Evolutionary conservation across 768 basidiomycete species (phyloP), one percentile per base, ranked within the genome.

Genomic region (Auricularia auricula-judae): DNA sequence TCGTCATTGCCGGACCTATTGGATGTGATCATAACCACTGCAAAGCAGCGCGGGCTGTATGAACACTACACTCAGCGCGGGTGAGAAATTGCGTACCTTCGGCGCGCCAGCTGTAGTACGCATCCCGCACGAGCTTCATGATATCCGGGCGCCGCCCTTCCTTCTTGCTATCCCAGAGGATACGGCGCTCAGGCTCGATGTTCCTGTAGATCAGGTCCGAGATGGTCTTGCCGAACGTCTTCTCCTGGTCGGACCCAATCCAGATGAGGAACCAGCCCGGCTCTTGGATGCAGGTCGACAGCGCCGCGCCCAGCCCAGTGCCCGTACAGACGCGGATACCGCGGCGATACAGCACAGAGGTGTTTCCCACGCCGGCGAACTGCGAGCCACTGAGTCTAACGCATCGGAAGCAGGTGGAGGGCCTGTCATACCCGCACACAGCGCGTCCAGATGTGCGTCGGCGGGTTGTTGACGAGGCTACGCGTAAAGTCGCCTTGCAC

Each of bases 261-360:
- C 68, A 67, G 62, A 67, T 68, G 11, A 68, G 63, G 65, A 69
- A 69, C 68, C 68, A 69, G 62, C 64, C 60, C n/a, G 61, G 63
- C 33, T 44, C 53, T 34, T 69, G 68, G 36, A 69, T 60, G 65
- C 67, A 68, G 18, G 68, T 69, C 4, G 68, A 69, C 8, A 69
- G 64, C 34, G 63, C 68, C 33, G 68, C 65, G 16, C 68, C 68
- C 36, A 69, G 67, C 33, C 68, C 68, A 10, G 68, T 67, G 12
- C 68, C 68, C 7, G 68, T 69, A 51, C 68, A 68, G 4, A 69
- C 62, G 12, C 67, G 67, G 35, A 69, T 66, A 18, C 68, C 68
- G 29, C 64, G 47, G 23, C 56, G 62, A 63, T 69, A 69, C 23
- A 69, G 34, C 21, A 16, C 47, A 3, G 68, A 67, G 5, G 67